These are phyloP conservation scores for Dissophora ornata DNA, from an alignment of 192 early-diverging fungal genomes.

Conservation along the genomic window DNA sequence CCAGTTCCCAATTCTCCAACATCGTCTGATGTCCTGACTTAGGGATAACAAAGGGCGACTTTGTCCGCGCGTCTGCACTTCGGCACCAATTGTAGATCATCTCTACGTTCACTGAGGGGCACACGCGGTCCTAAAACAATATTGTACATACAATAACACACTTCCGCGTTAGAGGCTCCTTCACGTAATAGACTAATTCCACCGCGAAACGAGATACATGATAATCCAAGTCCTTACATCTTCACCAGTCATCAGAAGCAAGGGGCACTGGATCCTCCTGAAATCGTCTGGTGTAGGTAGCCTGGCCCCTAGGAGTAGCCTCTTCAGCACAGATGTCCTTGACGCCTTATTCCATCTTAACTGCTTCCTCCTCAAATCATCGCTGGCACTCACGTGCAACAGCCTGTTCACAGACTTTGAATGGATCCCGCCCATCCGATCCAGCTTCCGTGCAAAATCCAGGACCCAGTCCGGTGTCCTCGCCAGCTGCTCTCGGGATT, in stretches of 20 bases:
- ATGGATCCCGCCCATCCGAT: constrained; percentile 61
- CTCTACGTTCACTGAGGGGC: constrained; percentile 52
- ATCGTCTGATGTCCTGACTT: constrained; percentile 62
- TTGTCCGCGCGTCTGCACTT: constrained; percentile 11
- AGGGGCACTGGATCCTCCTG: constrained; percentile 46
- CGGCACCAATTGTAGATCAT: constrained; percentile 55
- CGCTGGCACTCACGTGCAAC: constrained; percentile 48
- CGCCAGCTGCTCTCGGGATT: constrained; percentile 27
- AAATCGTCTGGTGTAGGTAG: constrained; percentile 53
- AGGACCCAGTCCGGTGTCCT: constrained; percentile 62
- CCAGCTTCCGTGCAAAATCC: constrained; percentile 54
- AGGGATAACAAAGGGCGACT: constrained; percentile 58
- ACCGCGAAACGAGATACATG: too few species aligned
- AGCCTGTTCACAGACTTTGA: constrained; percentile 60
- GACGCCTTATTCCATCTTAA: constrained; percentile 64
- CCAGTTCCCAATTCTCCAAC: constrained; percentile 61
- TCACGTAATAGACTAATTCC: too few species aligned
- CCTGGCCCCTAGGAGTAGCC: constrained; percentile 51
- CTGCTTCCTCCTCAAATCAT: constrained; percentile 53
- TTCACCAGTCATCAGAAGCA: constrained; percentile 61
- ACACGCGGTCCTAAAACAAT: constrained; percentile 53
- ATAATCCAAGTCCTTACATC: too few species aligned
- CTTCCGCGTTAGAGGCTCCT: background rate
- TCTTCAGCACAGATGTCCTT: constrained; percentile 58
- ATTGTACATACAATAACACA: background rate